A percentile compares a stretch with the other conserved stretches of the same genome.
Conservation (phyloP, 495 filamentous ascomycete species). For the Xylaria castorea region DNA sequence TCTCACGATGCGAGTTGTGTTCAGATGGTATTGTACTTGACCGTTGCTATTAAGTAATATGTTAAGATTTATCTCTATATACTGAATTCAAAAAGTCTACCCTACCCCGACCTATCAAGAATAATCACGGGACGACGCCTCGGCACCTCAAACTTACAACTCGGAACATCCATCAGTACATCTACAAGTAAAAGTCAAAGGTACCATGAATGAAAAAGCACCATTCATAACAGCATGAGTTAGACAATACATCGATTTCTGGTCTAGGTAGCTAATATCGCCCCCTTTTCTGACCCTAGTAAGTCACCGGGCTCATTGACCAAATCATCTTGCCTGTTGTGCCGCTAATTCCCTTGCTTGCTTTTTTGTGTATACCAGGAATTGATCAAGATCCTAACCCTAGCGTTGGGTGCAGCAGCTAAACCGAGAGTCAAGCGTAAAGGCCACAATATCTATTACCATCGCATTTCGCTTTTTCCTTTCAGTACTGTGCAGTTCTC, state of each 20-base stretch:
- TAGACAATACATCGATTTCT: constrained; percentile 1
- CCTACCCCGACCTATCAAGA: not conserved
- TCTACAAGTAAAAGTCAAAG: not conserved
- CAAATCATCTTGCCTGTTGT: not conserved
- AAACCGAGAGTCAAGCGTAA: not conserved
- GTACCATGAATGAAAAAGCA: not conserved
- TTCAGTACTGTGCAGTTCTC: not conserved
- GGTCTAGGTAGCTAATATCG: not conserved
- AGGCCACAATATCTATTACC: constrained; percentile 6
- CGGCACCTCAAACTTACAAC: not conserved
- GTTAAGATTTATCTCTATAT: too few relatives aligned
- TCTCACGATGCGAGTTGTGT: too few relatives aligned
- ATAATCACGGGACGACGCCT: not conserved
- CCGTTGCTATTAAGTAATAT: too few relatives aligned
- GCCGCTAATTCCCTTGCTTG: not conserved
- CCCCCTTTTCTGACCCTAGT: not conserved
- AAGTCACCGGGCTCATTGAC: not conserved
- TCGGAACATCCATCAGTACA: not conserved
- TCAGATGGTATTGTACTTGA: too few relatives aligned
- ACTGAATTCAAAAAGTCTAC: too few relatives aligned
- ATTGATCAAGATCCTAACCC: not conserved
- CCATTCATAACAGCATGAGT: not conserved
- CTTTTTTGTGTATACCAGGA: constrained; percentile 18
- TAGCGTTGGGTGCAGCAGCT: not conserved
- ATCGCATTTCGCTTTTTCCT: not conserved